Evolutionary conservation across 768 basidiomycete genomes (phyloP).

Genomic region (Galerina sulciceps): DNA sequence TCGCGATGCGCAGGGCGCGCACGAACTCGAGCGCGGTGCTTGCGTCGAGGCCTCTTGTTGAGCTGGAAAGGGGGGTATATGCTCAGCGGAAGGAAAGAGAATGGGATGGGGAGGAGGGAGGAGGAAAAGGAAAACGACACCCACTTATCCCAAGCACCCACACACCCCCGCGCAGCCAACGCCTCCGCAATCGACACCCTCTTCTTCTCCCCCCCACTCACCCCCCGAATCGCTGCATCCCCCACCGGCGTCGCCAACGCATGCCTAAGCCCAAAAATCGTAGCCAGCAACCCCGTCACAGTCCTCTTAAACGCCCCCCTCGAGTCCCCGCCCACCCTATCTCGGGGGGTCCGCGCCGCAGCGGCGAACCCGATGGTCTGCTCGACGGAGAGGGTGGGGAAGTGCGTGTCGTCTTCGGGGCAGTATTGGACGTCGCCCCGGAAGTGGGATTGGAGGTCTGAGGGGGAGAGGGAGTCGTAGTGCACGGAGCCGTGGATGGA

Average conservation of each 20-base stretch:
- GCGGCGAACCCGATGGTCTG: constrained; percentile 77
- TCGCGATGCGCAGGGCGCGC: constrained; percentile 64
- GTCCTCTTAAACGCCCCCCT: constrained; percentile 47
- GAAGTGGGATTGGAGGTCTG: constrained; percentile 64
- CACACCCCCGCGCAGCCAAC: constrained; percentile 56
- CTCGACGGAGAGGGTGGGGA: constrained; percentile 81
- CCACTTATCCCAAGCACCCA: constrained; percentile 73
- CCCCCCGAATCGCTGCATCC: constrained; percentile 72
- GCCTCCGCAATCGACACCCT: constrained; percentile 78
- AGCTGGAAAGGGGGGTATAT: constrained; percentile 40
- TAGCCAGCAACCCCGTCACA: constrained; percentile 57
- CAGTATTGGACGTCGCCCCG: constrained; percentile 83
- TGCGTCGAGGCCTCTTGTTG: constrained; percentile 67
- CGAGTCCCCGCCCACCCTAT: constrained; percentile 42
- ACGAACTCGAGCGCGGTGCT: constrained; percentile 78
- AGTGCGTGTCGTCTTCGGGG: constrained; percentile 87
- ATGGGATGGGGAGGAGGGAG: neutral
- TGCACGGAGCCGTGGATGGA: constrained; percentile 69
- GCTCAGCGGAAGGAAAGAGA: neutral
- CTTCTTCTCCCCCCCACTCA: constrained; percentile 81
- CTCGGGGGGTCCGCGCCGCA: constrained; percentile 66
- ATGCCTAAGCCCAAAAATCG: constrained; percentile 78
- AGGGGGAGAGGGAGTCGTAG: constrained; percentile 77
- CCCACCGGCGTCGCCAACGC: constrained; percentile 77
- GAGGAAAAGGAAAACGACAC: constrained; percentile 9